These are phyloP conservation scores for Alliaria petiolata DNA, from an alignment of 345 rosid species.

Conservation along the genomic window DNA sequence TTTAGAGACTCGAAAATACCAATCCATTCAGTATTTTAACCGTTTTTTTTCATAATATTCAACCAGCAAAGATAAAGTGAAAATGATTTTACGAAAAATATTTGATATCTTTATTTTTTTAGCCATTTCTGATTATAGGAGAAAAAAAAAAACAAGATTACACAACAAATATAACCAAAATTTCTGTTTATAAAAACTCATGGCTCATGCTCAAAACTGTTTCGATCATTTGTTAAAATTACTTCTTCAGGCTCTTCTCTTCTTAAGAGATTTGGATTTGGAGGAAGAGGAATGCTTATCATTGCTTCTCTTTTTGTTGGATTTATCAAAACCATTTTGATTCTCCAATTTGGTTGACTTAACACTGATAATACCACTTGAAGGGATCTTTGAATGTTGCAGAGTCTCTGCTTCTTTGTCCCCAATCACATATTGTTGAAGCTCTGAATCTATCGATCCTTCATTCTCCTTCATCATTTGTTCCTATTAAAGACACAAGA, in stretches of 20 bases:
- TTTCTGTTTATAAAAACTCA: neutral
- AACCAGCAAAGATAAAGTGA: too few relatives aligned
- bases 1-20: neutral
- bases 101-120: neutral
- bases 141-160: too few relatives aligned
- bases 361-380: conserved; percentile 60
- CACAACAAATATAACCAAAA: conserved; percentile 18
- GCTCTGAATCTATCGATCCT: conserved; percentile 47
- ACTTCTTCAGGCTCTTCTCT: conserved; percentile 40
- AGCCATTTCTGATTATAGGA: neutral
- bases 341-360: conserved; percentile 32
- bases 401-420: conserved; percentile 66
- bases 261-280: conserved; percentile 57
- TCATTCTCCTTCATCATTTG: conserved; percentile 56
- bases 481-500: conserved; percentile 36
- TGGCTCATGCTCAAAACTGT: conserved; percentile 2
- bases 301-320: conserved; percentile 55
- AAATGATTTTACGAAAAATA: neutral
- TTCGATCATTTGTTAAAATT: neutral
- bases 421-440: conserved; percentile 58
- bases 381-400: conserved; percentile 46
- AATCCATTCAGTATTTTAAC: neutral
- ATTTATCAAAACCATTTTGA: conserved; percentile 33
- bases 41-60: neutral
- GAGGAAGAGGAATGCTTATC: conserved; percentile 33